Percentiles rank a stretch among this genome's conserved stretches.
These are phyloP conservation scores for Trypanosoma mega DNA, from an alignment of 208 protist species.

Conservation along the genomic window DNA sequence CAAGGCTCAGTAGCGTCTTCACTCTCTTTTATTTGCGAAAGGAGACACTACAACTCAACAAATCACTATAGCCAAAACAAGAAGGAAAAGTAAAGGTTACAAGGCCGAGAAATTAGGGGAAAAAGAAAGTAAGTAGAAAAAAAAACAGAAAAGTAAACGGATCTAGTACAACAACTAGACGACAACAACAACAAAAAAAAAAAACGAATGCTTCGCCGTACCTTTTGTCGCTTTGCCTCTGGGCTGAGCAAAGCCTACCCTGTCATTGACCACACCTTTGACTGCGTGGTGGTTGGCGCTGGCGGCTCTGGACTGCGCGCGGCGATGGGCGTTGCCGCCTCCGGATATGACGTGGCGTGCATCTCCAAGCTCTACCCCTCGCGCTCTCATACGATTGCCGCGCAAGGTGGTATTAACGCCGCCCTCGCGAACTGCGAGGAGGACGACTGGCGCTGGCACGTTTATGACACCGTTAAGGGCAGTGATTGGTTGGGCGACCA, in stretches of 20 bases:
- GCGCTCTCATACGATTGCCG: conserved; percentile 99
- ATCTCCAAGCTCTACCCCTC: conserved; percentile 99
- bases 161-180: background rate
- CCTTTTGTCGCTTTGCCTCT: conserved; percentile 39
- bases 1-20: conserved; percentile 10
- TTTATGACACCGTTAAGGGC: conserved; percentile 99
- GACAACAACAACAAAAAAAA: conserved; percentile 1
- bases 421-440: conserved; percentile 98
- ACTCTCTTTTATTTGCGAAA: background rate
- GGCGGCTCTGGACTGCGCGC: conserved; percentile 98
- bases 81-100: conserved; percentile 5
- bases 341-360: conserved; percentile 98
- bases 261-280: conserved; percentile 98
- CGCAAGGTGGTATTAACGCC: conserved; percentile 99
- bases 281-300: conserved; percentile 98
- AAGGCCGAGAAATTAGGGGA: conserved; percentile 1
- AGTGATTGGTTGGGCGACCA: conserved; percentile 99
- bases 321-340: conserved; percentile 96
- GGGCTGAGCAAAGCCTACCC: conserved; percentile 86
- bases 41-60: background rate
- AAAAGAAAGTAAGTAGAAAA: background rate
- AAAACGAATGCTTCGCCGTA: conserved; percentile 67
- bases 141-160: background rate
- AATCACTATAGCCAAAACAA: background rate
- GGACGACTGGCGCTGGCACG: conserved; percentile 99